Percentiles rank a stretch among this genome's conserved stretches.
Evolutionary conservation across 768 basidiomycete genomes (phyloP).

Genomic region (Trametes maxima): DNA sequence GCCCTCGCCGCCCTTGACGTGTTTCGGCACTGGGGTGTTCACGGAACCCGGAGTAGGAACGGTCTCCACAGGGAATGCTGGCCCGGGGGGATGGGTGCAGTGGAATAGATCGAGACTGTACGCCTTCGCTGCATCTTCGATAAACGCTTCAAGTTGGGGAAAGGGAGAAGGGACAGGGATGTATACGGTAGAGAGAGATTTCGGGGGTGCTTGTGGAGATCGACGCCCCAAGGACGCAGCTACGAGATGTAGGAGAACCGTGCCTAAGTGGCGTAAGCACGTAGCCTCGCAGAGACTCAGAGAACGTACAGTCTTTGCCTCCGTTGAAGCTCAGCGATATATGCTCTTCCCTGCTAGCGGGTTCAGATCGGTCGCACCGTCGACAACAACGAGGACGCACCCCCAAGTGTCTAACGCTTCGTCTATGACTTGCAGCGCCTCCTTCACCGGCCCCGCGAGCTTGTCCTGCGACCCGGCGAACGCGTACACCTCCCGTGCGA

Average conservation of each 20-base stretch:
- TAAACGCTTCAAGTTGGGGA: slow-evolving; percentile 80
- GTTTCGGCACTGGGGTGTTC: slow-evolving; percentile 8
- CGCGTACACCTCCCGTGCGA: slow-evolving; percentile 61
- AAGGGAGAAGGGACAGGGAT: slow-evolving; percentile 93
- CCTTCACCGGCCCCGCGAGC: slow-evolving; percentile 63
- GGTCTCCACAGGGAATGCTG: slow-evolving; percentile 49
- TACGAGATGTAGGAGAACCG: slow-evolving; percentile 90
- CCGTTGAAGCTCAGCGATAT: slow-evolving; percentile 96
- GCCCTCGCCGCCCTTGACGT: slow-evolving; percentile 58
- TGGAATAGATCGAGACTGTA: slow-evolving; percentile 82
- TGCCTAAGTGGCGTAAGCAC: slow-evolving; percentile 55
- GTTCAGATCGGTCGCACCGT: neutral
- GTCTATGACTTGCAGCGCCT: slow-evolving; percentile 85
- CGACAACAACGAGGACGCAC: slow-evolving; percentile 51
- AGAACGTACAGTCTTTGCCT: slow-evolving; percentile 89
- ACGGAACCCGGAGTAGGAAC: slow-evolving; percentile 41
- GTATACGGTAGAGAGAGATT: slow-evolving; percentile 71
- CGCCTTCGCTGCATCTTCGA: slow-evolving; percentile 54
- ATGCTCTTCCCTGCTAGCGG: slow-evolving; percentile 54
- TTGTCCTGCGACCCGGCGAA: slow-evolving; percentile 58
- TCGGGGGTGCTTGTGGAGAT: slow-evolving; percentile 38
- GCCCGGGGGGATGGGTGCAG: slow-evolving; percentile 38
- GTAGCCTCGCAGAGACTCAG: neutral
- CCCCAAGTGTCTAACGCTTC: slow-evolving; percentile 74
- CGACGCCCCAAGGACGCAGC: slow-evolving; percentile 66